Percentiles rank a stretch among this genome's conserved stretches.
Evolutionary conservation across 768 basidiomycete genomes (phyloP).

Genomic region (Sistotremastrum suecicum): DNA sequence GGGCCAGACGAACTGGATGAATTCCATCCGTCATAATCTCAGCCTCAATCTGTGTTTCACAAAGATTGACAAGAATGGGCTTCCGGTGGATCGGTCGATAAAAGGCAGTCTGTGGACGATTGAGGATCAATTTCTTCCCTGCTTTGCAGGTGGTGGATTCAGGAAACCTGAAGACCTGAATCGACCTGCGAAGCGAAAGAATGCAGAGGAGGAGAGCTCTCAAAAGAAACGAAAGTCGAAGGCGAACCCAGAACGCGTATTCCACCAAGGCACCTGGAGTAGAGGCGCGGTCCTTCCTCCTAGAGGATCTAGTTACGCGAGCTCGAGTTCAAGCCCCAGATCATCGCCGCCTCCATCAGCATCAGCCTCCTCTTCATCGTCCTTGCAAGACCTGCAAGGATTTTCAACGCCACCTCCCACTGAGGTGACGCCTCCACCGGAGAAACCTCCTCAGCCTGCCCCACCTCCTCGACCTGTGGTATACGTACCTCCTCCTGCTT

Average conservation of each 20-base stretch:
- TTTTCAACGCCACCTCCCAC: background rate
- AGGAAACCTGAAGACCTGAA: constrained; percentile 37
- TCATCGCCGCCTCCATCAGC: background rate
- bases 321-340: background rate
- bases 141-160: constrained; percentile 76
- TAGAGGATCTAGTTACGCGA: background rate
- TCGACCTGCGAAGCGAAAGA: constrained; percentile 23
- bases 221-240: constrained; percentile 24
- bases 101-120: constrained; percentile 86
- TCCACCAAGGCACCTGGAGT: constrained; percentile 15
- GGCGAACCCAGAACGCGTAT: constrained; percentile 16
- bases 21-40: constrained; percentile 92
- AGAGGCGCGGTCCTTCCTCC: constrained; percentile 13
- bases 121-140: constrained; percentile 66
- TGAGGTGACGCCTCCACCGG: background rate
- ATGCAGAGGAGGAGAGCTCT: constrained; percentile 16
- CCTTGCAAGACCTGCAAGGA: background rate
- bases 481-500: no score
- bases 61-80: constrained; percentile 28
- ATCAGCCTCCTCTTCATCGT: background rate
- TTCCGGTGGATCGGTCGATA: constrained; percentile 57
- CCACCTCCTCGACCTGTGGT: background rate
- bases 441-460: background rate
- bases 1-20: constrained; percentile 83
- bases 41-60: constrained; percentile 87